Base-by-base conservation (phyloP, 1,284 basidiomycete species). In the Cutaneotrichosporon cavernicola region DNA sequence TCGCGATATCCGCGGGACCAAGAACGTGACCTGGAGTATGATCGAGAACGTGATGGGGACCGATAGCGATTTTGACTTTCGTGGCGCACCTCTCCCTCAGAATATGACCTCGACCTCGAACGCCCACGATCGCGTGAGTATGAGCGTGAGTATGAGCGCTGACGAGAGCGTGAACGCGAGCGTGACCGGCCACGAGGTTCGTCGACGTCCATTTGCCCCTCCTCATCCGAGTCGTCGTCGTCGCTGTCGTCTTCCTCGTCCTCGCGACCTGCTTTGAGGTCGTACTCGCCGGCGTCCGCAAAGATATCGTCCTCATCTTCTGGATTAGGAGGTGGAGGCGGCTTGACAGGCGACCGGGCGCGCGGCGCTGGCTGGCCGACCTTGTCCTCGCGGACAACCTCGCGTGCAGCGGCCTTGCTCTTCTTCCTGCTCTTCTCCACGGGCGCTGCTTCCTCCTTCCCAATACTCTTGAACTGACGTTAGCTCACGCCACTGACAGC, bases 221-320 rank as follows among this genome's bases (percentile, higher is more conserved):
- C 56, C 57, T 69, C 53, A 7, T n/a, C 30, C 5, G 34, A 65
- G 22, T 66, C 63, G 22, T 69, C 65, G 8, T 73, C 67, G n/a
- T 74, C 73, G 50, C 68, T 64, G 8, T 73, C 67, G n/a, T 75
- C 73, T 47, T 71, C 73, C 14, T 72, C 74, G n/a, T 69, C 70
- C 11, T 66, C 71, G 2, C 68, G 70, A 5, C 55, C 72, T 14
- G 84, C 85, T 16, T 87, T 85, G 22, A 87, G 86, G 46, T 84
- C 87, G 76, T 96, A 97, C 50, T 92, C 90, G 9, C 89, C 92
- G 1, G 86, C 91, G 58, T 84, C 92, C 1, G 87, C 90, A 76
- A 97, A 97, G 62, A 96, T 96, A 65, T 85, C 83, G n/a, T 82
- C 82, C 32, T 83, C 83, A 10, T 82, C 81, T 16, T 72, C 61